Conservation (phyloP, 1,284 basidiomycete species). For the Sanguinoderma infundibulare region DNA sequence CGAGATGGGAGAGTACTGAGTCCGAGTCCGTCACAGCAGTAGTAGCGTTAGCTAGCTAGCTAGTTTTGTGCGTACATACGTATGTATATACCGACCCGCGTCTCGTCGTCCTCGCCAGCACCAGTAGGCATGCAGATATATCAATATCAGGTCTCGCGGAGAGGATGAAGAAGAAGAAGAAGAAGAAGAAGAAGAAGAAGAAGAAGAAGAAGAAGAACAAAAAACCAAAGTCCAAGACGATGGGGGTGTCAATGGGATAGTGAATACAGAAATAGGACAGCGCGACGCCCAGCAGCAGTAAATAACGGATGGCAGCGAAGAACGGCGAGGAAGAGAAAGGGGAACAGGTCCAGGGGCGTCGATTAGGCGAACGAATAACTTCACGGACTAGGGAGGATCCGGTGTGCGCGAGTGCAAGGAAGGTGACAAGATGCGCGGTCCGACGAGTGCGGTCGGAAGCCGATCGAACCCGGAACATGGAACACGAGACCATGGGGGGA, state of each 20-base stretch:
- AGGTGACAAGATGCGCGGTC: not conserved
- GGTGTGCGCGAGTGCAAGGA: not conserved
- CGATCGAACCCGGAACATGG: not conserved
- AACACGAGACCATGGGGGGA: not conserved
- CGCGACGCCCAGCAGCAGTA: constrained; percentile 11
- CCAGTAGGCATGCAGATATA: no score
- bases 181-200: not conserved
- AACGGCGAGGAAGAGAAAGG: not conserved
- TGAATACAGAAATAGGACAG: constrained; percentile 8
- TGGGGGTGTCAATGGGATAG: not conserved
- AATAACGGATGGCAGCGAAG: not conserved
- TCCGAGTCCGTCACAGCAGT: not conserved
- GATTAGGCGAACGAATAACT: not conserved
- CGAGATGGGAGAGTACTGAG: not conserved
- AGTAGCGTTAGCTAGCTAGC: not conserved
- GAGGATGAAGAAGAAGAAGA: not conserved
- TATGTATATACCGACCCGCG: not conserved
- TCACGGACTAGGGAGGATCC: not conserved
- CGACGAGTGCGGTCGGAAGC: not conserved
- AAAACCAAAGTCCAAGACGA: not conserved
- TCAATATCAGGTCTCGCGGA: not conserved
- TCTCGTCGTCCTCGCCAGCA: not conserved
- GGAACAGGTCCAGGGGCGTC: not conserved
- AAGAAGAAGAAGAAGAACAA: not conserved
- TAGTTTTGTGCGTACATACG: not conserved